These are phyloP conservation scores for Dittrichia graveolens DNA, from an alignment of 129 eudicot species.

Conservation along the genomic window DNA sequence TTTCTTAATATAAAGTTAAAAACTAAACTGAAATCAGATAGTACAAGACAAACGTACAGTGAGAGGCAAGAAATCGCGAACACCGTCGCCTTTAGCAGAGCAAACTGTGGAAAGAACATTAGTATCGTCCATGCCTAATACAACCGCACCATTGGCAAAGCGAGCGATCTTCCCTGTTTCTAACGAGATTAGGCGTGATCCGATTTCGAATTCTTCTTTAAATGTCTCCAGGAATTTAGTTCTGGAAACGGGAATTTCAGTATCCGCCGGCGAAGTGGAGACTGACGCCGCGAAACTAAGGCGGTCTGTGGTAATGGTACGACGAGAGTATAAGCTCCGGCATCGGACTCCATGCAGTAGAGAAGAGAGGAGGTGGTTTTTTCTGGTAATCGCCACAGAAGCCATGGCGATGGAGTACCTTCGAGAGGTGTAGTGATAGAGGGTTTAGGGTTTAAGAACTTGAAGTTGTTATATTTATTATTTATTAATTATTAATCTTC, in stretches of 20 bases:
- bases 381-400: conserved; percentile 44
- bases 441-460: conserved; percentile 33
- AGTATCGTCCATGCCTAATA: conserved; percentile 78
- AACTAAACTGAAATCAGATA: background rate
- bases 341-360: conserved; percentile 49
- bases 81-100: conserved; percentile 51
- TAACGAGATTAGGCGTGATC: conserved; percentile 53
- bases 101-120: conserved; percentile 84
- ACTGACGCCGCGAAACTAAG: conserved; percentile 32
- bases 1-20: background rate
- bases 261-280: conserved; percentile 37
- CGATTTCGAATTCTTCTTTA: conserved; percentile 80
- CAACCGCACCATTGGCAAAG: conserved; percentile 89
- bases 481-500: too few relatives aligned
- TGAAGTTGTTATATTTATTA: background rate
- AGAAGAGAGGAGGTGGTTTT: conserved; percentile 49
- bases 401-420: conserved; percentile 48
- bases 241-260: conserved; percentile 39
- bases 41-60: conserved; percentile 55
- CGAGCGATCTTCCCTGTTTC: conserved; percentile 94
- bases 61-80: conserved; percentile 81
- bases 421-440: conserved; percentile 12
- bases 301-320: conserved; percentile 53
- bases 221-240: conserved; percentile 74
- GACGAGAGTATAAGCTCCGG: conserved; percentile 41